Conservation (phyloP, 139 green algal species). For the Pycnococcus provasolii region DNA sequence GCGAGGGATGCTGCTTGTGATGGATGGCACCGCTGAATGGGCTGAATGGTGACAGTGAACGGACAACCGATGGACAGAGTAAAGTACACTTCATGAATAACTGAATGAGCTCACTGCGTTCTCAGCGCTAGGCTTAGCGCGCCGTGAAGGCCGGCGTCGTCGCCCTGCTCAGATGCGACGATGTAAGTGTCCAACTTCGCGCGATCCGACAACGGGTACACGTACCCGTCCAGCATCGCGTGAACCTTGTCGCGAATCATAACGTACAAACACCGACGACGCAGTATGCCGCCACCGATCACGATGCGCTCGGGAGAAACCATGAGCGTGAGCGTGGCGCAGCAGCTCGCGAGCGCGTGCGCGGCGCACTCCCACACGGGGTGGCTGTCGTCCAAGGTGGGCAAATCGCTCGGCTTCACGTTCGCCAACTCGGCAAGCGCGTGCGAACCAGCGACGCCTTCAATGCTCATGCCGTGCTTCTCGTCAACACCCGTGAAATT, state of each 20-base stretch:
- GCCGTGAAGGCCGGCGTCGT: conserved; percentile 1
- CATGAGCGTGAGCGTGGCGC: background rate
- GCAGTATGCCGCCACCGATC: conserved; percentile 9
- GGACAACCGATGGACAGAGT: no score
- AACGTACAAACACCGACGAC: background rate
- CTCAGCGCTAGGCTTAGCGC: background rate
- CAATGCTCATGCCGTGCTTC: background rate
- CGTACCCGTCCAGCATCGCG: conserved; percentile 5
- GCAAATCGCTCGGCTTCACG: background rate
- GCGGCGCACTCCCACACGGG: conserved; percentile 6
- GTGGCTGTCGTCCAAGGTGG: background rate
- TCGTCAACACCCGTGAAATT: no score
- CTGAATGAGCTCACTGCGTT: background rate
- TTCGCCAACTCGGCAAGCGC: background rate
- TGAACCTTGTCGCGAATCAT: conserved; percentile 7
- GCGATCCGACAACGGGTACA: background rate
- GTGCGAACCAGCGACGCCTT: background rate
- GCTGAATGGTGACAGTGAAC: no score
- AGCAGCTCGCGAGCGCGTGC: conserved; percentile 9
- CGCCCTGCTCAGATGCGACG: background rate
- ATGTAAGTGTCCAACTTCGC: conserved; percentile 1
- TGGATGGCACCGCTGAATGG: no score
- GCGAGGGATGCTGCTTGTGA: no score
- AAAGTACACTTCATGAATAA: no score
- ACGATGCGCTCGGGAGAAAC: conserved; percentile 3